Evolutionary conservation across 164 flowering plant genomes (phyloP).

Genomic region (Piper betle): DNA sequence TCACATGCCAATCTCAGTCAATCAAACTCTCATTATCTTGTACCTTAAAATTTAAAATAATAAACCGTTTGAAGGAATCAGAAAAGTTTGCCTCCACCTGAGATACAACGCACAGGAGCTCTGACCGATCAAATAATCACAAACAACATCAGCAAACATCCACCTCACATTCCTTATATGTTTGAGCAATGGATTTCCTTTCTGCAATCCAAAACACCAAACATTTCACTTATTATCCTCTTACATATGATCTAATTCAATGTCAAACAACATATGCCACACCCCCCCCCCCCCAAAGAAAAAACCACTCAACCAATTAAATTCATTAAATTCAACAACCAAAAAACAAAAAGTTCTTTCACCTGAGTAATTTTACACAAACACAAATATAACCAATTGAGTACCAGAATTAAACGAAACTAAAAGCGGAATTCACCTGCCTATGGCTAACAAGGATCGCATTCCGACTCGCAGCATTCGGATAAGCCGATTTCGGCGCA

Average conservation of each 20-base stretch:
- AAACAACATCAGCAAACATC: constrained; percentile 70
- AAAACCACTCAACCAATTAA: too few species aligned
- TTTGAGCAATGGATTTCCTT: constrained; percentile 91
- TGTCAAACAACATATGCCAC: too few species aligned
- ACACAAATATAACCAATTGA: too few species aligned
- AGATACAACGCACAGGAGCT: constrained; percentile 80
- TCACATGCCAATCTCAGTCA: too few species aligned
- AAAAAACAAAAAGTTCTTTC: too few species aligned
- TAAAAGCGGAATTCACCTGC: constrained; percentile 31
- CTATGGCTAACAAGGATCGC: constrained; percentile 88
- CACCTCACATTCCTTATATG: constrained; percentile 89
- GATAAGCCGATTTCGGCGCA: constrained; percentile 10
- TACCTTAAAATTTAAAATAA: too few species aligned
- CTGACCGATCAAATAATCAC: constrained; percentile 78
- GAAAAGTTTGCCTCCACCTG: constrained; percentile 33
- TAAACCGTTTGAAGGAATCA: background rate
- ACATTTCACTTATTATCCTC: background rate
- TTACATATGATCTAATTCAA: too few species aligned
- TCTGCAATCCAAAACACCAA: constrained; percentile 30
- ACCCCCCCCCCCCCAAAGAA: too few species aligned
- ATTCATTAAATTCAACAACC: too few species aligned
- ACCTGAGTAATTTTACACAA: too few species aligned
- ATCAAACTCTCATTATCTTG: too few species aligned
- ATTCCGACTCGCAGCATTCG: constrained; percentile 37
- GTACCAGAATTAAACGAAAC: too few species aligned